phyloP scores from a whole-genome alignment of 176 grass and related monocot species.

The Triticum aestivum region DNA sequence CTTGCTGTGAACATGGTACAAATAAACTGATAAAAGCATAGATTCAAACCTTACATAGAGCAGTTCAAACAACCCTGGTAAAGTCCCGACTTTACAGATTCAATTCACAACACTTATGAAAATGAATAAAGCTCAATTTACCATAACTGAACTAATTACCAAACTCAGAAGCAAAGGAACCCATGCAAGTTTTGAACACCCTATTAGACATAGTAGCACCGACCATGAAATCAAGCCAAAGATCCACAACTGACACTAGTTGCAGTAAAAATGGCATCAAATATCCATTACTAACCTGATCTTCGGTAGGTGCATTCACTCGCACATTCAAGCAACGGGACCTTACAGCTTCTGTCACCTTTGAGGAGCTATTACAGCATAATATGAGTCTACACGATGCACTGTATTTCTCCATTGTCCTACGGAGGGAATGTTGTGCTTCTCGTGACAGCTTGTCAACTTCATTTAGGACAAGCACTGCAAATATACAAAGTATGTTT shows the following conservation, averaged over 20 bases:
- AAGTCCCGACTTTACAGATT: neutral
- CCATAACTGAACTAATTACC: neutral
- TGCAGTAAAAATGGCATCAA: neutral
- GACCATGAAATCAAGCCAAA: neutral
- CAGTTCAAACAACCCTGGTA: neutral
- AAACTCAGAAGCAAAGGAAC: neutral
- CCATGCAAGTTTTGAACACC: neutral
- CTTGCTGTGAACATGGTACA: neutral
- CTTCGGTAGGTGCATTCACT: constrained; percentile 83
- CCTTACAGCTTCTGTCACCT: constrained; percentile 93
- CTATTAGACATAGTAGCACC: neutral
- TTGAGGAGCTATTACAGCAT: constrained; percentile 97
- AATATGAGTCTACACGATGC: constrained; percentile 87
- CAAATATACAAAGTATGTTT: constrained; percentile 21
- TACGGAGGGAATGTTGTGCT: constrained; percentile 93
- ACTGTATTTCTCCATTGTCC: constrained; percentile 99
- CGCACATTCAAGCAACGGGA: constrained; percentile 88
- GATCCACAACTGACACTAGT: neutral
- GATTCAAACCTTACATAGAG: neutral
- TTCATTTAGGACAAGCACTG: constrained; percentile 94
- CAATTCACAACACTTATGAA: neutral
- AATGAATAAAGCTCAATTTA: neutral
- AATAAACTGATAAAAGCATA: neutral
- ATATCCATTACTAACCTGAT: constrained; percentile 60
- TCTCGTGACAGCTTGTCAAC: constrained; percentile 96